Base-by-base conservation (phyloP, 2,329 filamentous ascomycete genomes). In the Aspergillus fumigatiaffinis region DNA sequence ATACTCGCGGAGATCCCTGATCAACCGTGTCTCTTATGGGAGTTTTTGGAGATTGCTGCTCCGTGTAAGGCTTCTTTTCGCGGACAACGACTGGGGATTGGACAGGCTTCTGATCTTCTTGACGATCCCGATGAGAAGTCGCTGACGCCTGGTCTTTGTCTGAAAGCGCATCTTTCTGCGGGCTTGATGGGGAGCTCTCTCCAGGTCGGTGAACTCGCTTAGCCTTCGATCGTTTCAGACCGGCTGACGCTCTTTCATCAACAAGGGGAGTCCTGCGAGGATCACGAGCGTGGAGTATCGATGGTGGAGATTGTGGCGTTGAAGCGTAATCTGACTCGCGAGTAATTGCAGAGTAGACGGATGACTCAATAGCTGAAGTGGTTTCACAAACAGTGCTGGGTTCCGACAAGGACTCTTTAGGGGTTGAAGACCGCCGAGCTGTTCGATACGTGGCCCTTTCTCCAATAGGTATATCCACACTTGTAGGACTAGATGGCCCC, bases 391-490 rank as follows among this genome's bases (percentile, higher is more conserved):
- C 52, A 4, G 67, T 69, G 58, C 71, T 74, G 20, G 67, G 70
- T 14, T 72, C 70, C 25, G 71, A 72, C 26, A 63, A 65, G 17
- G 66, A 63, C 28, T 69, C 69, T 46, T 68, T 68, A 17, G 63
- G 64, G 21, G 62, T 65, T 54, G 60, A 58, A 42, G 71, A 72
- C 49, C 69, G 69, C 54, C 69, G 67, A 76, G 79, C 82, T 57
- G 73, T 72, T 58, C 76, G 79, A 4, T 80, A 79, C 14, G 72
- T 71, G n/a, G 75, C 68, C 52, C 77, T 79, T 69, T 86, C 85
- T 25, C 85, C 85, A 63, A 87, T 84, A 8, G 85, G 85, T 41
- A 87, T 76, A 55, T 87, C 82, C 56, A 86, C 76, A 60, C 84
- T 80, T 56, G 76, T 79, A 4, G 81, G 77, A 59, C 77, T 81